Percentiles rank a stretch among this genome's conserved stretches.
Evolutionary conservation across 306 rosid genomes (phyloP).

Genomic region (Citrullus amarus): DNA sequence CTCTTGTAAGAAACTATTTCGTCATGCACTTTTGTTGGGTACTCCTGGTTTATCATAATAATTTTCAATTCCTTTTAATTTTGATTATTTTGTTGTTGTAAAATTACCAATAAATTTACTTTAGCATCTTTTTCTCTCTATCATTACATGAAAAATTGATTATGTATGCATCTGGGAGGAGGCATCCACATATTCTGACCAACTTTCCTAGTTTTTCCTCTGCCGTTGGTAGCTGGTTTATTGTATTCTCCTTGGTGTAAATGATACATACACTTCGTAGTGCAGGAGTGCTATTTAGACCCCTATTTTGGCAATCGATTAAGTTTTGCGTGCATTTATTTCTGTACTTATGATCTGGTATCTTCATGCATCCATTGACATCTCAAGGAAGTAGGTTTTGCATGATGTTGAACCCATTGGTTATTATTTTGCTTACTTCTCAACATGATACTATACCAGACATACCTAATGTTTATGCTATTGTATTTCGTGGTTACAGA

Average conservation of each 20-base stretch:
- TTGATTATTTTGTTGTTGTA: background rate
- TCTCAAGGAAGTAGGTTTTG: background rate
- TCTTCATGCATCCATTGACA: background rate
- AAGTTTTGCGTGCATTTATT: background rate
- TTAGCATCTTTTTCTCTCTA: background rate
- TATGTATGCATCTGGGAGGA: background rate
- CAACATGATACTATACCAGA: background rate
- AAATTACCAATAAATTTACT: background rate
- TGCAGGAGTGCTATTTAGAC: background rate
- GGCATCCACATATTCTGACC: background rate
- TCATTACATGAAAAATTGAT: background rate
- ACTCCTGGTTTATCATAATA: no score
- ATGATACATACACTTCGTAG: background rate
- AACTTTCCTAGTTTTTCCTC: background rate
- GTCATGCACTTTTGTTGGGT: no score
- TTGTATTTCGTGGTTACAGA: slow-evolving; percentile 31
- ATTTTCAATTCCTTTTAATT: background rate
- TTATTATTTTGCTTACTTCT: background rate
- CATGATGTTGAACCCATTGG: background rate
- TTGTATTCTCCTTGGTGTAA: background rate
- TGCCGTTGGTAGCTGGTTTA: background rate
- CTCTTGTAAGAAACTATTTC: no score
- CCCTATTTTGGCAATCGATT: background rate
- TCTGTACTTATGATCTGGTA: background rate
- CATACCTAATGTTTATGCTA: background rate